Evolutionary conservation across 768 basidiomycete species (phyloP).

Genomic region (Pleurotus tuoliensis): DNA sequence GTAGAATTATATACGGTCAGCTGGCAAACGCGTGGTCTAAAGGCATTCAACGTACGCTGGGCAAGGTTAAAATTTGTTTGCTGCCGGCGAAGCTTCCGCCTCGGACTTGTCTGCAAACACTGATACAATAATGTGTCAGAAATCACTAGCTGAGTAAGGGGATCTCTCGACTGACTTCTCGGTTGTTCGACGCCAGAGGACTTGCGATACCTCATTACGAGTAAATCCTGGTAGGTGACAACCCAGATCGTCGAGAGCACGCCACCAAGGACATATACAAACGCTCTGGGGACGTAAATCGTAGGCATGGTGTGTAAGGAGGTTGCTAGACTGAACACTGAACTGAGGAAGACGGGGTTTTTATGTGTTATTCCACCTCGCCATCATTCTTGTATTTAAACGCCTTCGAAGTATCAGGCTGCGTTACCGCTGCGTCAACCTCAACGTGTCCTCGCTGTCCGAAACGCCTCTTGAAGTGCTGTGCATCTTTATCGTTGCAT

Average conservation of each 20-base stretch:
- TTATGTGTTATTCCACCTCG: too few species aligned
- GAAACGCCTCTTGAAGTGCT: too few species aligned
- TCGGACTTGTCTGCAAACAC: conserved; percentile 70
- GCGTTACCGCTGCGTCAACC: too few species aligned
- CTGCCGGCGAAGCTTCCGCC: conserved; percentile 44
- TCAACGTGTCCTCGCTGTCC: too few species aligned
- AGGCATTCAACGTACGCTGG: conserved; percentile 44
- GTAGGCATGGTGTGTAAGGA: too few species aligned
- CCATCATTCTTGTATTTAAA: too few species aligned
- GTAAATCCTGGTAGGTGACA: conserved; percentile 42
- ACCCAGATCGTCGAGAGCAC: conserved; percentile 50
- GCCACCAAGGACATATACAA: conserved; percentile 53
- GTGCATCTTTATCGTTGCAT: too few species aligned
- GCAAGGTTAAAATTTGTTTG: conserved; percentile 65
- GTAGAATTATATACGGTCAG: background rate
- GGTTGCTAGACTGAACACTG: too few species aligned
- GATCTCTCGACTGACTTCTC: conserved; percentile 36
- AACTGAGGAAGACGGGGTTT: too few species aligned
- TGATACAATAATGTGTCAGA: conserved; percentile 18
- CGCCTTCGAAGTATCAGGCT: too few species aligned
- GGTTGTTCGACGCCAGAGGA: conserved; percentile 61
- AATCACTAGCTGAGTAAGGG: conserved; percentile 13
- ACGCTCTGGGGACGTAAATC: conserved; percentile 27
- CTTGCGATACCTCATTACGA: conserved; percentile 40
- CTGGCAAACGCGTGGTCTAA: too few species aligned